phyloP scores from a whole-genome alignment of 352 stramenopile species.

The Phytophthora nicotianae region DNA sequence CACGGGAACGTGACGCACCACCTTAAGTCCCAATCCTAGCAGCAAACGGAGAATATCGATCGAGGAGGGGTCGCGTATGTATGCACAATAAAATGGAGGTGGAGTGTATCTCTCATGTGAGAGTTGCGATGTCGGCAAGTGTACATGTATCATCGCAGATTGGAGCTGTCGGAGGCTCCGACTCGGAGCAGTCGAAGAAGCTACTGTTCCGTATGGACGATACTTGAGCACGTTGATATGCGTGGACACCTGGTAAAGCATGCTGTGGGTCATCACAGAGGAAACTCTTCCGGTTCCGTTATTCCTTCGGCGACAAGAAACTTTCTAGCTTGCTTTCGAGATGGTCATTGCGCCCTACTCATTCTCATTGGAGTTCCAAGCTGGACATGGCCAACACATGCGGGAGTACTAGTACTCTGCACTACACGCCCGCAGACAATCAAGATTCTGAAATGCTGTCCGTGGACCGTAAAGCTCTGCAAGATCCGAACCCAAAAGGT shows the following conservation, averaged over 20 bases:
- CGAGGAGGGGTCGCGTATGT: slow-evolving; percentile 8
- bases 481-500: slow-evolving; percentile 28
- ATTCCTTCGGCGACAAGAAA: slow-evolving; percentile 37
- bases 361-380: slow-evolving; percentile 31
- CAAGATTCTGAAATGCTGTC: slow-evolving; percentile 25
- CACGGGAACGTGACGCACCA: slow-evolving; percentile 4
- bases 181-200: slow-evolving; percentile 8
- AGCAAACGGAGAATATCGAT: slow-evolving; percentile 14
- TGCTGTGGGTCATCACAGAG: slow-evolving; percentile 32
- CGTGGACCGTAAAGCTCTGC: slow-evolving; percentile 29
- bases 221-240: slow-evolving; percentile 22
- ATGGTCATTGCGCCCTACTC: slow-evolving; percentile 23
- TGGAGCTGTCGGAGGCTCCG: slow-evolving; percentile 27
- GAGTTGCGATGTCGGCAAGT: slow-evolving; percentile 30
- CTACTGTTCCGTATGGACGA: slow-evolving; percentile 23
- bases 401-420: slow-evolving; percentile 32
- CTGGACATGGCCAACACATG: slow-evolving; percentile 30
- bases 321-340: slow-evolving; percentile 31
- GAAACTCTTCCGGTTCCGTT: slow-evolving; percentile 28
- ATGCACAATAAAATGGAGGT: slow-evolving; percentile 18
- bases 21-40: slow-evolving; percentile 16
- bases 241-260: slow-evolving; percentile 22
- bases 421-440: slow-evolving; percentile 25
- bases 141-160: slow-evolving; percentile 30
- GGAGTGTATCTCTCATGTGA: slow-evolving; percentile 23